These are phyloP conservation scores for Brasenia schreberi DNA, from an alignment of 164 flowering plant species.

Conservation along the genomic window DNA sequence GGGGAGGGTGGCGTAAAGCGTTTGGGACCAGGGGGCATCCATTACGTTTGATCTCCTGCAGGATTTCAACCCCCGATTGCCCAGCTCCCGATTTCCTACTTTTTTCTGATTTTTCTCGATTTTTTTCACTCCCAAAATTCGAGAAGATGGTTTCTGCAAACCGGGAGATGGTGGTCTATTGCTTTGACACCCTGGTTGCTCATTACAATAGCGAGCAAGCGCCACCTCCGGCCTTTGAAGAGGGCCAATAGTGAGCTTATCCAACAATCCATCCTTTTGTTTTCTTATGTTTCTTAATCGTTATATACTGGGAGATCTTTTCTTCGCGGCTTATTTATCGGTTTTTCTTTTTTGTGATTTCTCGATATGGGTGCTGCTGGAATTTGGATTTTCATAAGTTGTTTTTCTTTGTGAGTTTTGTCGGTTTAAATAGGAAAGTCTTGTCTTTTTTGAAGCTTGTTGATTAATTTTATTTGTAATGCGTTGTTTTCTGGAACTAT, in stretches of 20 bases:
- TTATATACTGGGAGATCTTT: neutral
- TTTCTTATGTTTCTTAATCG: neutral
- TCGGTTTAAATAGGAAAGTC: neutral
- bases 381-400: too few species aligned
- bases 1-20: too few species aligned
- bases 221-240: conserved; percentile 83
- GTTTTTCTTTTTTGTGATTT: too few species aligned
- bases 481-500: too few species aligned
- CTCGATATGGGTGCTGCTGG: too few species aligned
- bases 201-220: conserved; percentile 67
- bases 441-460: neutral
- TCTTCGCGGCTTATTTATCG: neutral
- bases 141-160: conserved; percentile 80
- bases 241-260: conserved; percentile 52
- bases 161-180: conserved; percentile 78
- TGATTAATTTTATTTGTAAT: neutral
- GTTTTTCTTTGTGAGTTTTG: too few species aligned
- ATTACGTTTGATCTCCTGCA: too few species aligned
- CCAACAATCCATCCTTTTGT: conserved; percentile 1
- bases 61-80: too few species aligned
- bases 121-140: too few species aligned
- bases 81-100: too few species aligned
- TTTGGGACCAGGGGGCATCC: too few species aligned
- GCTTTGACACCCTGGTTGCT: conserved; percentile 87
- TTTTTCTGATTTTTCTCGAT: too few species aligned